Base-by-base conservation (phyloP, 805 yeast genomes). In the Myxozyma melibiosi region DNA sequence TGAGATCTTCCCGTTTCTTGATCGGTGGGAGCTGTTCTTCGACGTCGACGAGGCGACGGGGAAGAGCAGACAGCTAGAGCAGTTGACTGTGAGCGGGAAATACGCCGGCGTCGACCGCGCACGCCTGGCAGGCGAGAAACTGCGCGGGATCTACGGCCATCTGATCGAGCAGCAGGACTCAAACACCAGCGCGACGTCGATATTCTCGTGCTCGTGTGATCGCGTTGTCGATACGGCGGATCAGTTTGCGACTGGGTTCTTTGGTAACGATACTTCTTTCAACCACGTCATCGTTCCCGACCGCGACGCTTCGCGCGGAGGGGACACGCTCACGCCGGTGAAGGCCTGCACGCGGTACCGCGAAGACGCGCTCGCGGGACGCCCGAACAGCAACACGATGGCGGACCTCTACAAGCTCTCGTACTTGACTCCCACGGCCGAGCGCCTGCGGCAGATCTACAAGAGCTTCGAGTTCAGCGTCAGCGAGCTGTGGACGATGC, bases 271-370 rank as follows among this genome's bases (percentile, higher is more conserved):
- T 20, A 25, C 28, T 13, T 27, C 37, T 2, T 39, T 46, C 34
- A n/a, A 44, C 14, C 58, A 61, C 27, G 61, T 60, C 24, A 39
- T 61, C 9, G 37, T 60, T 27, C 55, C 58, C 8, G 65, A 61
- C 18, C 7, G 30, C 13, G 65, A 46, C 6, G 53, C 52, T 4
- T 39, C 34, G 9, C 43, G 59, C 16, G 64, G 64, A 5, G 64
- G 45, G 6, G 63, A 61, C 38, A 61, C 63, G n/a, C 49, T 61
- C 28, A 61, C 64, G 27, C 64, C 64, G 3, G 64, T 39, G 27
- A 58, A 58, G 30, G 51, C 56, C 7, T 61, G 64, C 37, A 5
- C 37, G 31, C 35, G 30, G 8, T 60, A 60, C 38, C 55, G 58
- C 20, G 18, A 31, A 14, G 63, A 61, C 35, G 24, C 24, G 34